Base-by-base conservation (phyloP, 2,329 filamentous ascomycete genomes). In the Penicillium oxalicum region DNA sequence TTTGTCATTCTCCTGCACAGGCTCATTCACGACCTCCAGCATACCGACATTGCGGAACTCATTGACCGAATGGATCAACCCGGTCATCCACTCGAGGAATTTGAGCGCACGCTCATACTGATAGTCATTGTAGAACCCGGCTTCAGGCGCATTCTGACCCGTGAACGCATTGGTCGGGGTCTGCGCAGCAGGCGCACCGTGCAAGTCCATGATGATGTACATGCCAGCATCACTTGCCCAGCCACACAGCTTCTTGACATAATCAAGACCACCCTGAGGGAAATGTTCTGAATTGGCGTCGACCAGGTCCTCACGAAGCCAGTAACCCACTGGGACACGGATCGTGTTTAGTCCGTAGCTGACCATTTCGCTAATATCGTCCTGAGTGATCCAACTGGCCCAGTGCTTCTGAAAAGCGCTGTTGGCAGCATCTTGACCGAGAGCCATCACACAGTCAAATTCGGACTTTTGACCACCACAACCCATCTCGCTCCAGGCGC, bases 1-100 rank as follows among this genome's bases (percentile, higher is more conserved):
- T 5, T 56, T 58, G 9, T 63, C 55, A 40, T 63, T 52, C 42
- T 71, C 62, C 43, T 72, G 71, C 9, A 75, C 61, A 3, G 80
- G 80, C 60, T 83, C 80, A 57, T 83, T 83, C 46, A 82, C 67
- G 9, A 83, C 63, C 59, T 79, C 74, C 34, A 83, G 61, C 74
- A 80, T 82, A 48, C 79, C 79, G 26, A 82, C 79, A 39, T 77
- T 80, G 45, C 73, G 65, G 60, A 77, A 79, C 28, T 70, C 71
- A 33, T 64, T 44, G 50, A 71, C 74, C 4, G 55, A 65, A 60
- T 82, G 78, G 49, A 81, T 74, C 35, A 72, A 68, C 34, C 73
- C 69, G 9, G 77, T 74, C 57, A 83, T 75, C 73, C 75, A 81
- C 45, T 73, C 65, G n/a, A 83, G 73, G 66, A 80, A 82, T 44